These are phyloP conservation scores for Rhizopogon vinicolor DNA, from an alignment of 768 basidiomycete genomes.

Conservation along the genomic window DNA sequence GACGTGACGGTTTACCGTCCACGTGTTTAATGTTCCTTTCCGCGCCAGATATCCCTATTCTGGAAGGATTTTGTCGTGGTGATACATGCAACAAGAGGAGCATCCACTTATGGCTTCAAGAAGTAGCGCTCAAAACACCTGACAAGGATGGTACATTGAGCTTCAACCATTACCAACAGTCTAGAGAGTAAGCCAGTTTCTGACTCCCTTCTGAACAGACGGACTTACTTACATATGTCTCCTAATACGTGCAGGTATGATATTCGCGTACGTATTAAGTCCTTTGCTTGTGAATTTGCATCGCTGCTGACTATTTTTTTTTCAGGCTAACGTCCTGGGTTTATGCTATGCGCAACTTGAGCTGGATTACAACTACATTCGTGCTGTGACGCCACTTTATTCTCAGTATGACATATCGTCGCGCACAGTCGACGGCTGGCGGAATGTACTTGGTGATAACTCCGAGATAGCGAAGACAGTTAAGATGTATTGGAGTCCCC, in stretches of 20 bases:
- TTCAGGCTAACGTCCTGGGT: constrained; percentile 36
- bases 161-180: constrained; percentile 39
- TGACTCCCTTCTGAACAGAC: background rate
- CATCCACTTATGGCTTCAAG: constrained; percentile 36
- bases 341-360: constrained; percentile 45
- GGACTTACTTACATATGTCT: background rate
- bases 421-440: constrained; percentile 18
- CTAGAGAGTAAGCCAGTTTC: constrained; percentile 26
- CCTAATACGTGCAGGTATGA: constrained; percentile 27
- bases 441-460: constrained; percentile 25
- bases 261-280: constrained; percentile 28
- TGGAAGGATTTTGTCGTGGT: constrained; percentile 45
- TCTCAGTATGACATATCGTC: constrained; percentile 35
- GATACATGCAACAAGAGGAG: constrained; percentile 39
- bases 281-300: background rate
- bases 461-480: constrained; percentile 29
- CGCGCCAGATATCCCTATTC: constrained; percentile 36
- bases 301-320: background rate
- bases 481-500: constrained; percentile 25
- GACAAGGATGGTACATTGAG: constrained; percentile 32
- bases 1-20: constrained; percentile 37
- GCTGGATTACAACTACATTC: constrained; percentile 38
- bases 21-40: constrained; percentile 42
- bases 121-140: constrained; percentile 31
- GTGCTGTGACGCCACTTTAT: constrained; percentile 45